These are phyloP conservation scores for Cubamyces sp. DNA, from an alignment of 768 basidiomycete genomes.

Conservation along the genomic window DNA sequence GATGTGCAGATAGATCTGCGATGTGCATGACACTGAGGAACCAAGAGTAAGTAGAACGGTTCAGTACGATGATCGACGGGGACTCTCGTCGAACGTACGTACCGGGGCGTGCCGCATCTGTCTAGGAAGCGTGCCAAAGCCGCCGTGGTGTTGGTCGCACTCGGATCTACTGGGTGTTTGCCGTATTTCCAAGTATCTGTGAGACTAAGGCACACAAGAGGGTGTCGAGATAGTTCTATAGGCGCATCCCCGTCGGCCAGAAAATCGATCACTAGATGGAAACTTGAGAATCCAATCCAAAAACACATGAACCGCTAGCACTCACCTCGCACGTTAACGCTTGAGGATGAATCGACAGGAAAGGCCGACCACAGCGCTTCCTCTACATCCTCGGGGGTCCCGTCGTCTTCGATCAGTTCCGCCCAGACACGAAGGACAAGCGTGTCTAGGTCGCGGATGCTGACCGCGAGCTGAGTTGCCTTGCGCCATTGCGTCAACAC, in stretches of 20 bases:
- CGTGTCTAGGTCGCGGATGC: conserved; percentile 39
- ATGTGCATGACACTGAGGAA: conserved; percentile 48
- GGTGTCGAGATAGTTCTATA: conserved; percentile 43
- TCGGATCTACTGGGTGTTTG: conserved; percentile 21
- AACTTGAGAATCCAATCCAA: not conserved
- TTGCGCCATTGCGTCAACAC: conserved; percentile 50
- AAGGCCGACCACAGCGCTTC: conserved; percentile 54
- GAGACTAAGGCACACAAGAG: conserved; percentile 44
- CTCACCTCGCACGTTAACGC: conserved; percentile 30
- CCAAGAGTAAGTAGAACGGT: not conserved
- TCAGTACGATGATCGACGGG: not conserved
- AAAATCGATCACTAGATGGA: conserved; percentile 47
- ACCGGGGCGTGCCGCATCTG: conserved; percentile 52
- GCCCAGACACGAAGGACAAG: conserved; percentile 44
- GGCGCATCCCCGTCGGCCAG: conserved; percentile 40
- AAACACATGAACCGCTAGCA: not conserved
- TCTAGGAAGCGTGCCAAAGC: conserved; percentile 38
- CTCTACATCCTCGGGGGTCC: conserved; percentile 47
- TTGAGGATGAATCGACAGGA: conserved; percentile 35
- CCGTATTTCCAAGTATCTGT: conserved; percentile 45
- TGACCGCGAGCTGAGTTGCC: conserved; percentile 30
- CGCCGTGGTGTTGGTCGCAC: conserved; percentile 4
- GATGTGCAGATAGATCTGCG: conserved; percentile 44
- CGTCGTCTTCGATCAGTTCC: conserved; percentile 46
- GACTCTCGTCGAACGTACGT: conserved; percentile 12